Base-by-base conservation (phyloP, 2,329 filamentous ascomycete species). In the Paraphaeosphaeria sporulosa region DNA sequence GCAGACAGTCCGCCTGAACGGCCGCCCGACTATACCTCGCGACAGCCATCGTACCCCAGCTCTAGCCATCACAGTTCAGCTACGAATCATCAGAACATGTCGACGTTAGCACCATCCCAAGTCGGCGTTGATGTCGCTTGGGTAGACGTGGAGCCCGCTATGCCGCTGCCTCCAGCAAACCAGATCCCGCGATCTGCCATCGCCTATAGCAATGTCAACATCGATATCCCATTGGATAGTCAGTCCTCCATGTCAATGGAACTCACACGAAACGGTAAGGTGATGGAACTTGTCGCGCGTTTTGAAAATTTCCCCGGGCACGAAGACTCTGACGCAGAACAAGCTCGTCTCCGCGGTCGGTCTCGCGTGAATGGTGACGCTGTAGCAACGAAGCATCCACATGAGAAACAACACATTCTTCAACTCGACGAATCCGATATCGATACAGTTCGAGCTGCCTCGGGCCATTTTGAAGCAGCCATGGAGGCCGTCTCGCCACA, bases 251-350 rank as follows among this genome's bases (percentile, higher is more conserved):
- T 73, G 40, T 62, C 68, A 25, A 63, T 70, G 60, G 63, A 70
- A 25, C 51, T 68, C 30, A 64, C 62, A 49, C 67, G 73, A 23
- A 59, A 72, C 50, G 68, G 73, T 71, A 74, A 72, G 69, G 58
- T 70, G 54, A 62, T 60, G 57, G 61, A 68, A 54, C 60, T 69
- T 21, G 61, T 69, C 44, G 63, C 64, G 60, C 64, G 53, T n/a
- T 69, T 66, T 62, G 66, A 71, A 54, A 64, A 60, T 15, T 64
- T 61, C 54, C 40, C 27, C 54, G 53, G 59, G 56, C 42, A 47
- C 50, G 46, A 57, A 57, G 51, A 44, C 52, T 65, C 62, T 70
- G 51, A 71, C 62, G 54, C 23, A 46, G 50, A 43, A 21, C 54
- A 69, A 70, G 63, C 38, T 46, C 40, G 51, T 30, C 27, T 61